A percentile compares a stretch with the other conserved stretches of the same genome.
These are phyloP conservation scores for Pseudocercospora vitis DNA, from an alignment of 2,329 filamentous ascomycete genomes.

Conservation along the genomic window DNA sequence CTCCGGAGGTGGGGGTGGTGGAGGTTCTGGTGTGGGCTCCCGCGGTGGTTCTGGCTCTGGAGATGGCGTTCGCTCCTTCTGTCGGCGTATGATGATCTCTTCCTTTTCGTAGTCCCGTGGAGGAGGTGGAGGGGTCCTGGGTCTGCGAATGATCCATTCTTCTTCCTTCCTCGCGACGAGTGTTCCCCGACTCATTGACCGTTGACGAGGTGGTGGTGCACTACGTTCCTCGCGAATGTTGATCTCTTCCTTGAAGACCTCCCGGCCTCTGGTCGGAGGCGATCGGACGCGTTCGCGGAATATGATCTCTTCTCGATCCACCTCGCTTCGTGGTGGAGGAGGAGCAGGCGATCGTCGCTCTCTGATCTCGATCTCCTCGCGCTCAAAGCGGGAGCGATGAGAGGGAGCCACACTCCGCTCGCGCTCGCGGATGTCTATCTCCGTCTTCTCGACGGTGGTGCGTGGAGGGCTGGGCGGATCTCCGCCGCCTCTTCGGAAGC, in stretches of 20 bases:
- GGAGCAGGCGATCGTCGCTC: conserved; percentile 23
- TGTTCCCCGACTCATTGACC: conserved; percentile 36
- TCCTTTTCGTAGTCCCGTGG: conserved; percentile 40
- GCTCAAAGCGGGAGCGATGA: conserved; percentile 23
- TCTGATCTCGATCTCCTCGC: conserved; percentile 43
- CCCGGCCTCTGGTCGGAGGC: conserved; percentile 29
- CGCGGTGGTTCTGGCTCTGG: conserved; percentile 43
- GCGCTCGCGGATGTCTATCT: conserved; percentile 33
- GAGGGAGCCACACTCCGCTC: conserved; percentile 28
- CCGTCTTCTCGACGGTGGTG: conserved; percentile 30
- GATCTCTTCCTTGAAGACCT: conserved; percentile 29
- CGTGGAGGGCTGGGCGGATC: conserved; percentile 29
- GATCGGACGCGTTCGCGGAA: conserved; percentile 35
- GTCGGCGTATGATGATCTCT: conserved; percentile 50
- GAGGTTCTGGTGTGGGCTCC: conserved; percentile 51
- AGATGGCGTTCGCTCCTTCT: conserved; percentile 36
- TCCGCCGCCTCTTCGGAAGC: conserved; percentile 45
- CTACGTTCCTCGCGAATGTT: conserved; percentile 43
- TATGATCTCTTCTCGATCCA: conserved; percentile 40
- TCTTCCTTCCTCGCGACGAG: conserved; percentile 39
- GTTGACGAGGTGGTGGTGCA: conserved; percentile 30
- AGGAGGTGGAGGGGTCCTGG: conserved; percentile 36
- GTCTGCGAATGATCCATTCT: conserved; percentile 41
- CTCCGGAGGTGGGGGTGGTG: conserved; percentile 54
- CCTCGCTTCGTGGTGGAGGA: conserved; percentile 30